Percentiles rank a stretch among this genome's conserved stretches.
Evolutionary conservation across 2,329 filamentous ascomycete species (phyloP).

Genomic region (Colletotrichum orchidophilum): DNA sequence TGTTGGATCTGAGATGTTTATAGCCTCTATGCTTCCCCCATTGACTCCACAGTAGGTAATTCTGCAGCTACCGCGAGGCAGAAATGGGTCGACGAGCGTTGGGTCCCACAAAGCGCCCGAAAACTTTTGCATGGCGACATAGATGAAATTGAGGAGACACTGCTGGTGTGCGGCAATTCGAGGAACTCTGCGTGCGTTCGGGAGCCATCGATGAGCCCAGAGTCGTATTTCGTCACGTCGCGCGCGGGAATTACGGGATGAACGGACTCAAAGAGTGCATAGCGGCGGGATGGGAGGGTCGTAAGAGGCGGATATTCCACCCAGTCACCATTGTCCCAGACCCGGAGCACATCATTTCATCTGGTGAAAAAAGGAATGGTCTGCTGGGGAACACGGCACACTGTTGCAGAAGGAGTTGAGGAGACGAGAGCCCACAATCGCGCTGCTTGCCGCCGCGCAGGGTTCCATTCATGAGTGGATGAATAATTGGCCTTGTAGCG

Average conservation of each 20-base stretch:
- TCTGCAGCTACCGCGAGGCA: constrained; percentile 10
- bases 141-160: constrained; percentile 15
- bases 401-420: constrained; percentile 17
- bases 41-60: background rate
- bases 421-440: background rate
- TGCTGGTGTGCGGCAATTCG: background rate
- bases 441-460: background rate
- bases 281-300: background rate
- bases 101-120: constrained; percentile 19
- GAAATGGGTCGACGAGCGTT: constrained; percentile 7
- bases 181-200: background rate
- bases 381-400: background rate
- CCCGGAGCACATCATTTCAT: constrained; percentile 14
- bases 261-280: constrained; percentile 13
- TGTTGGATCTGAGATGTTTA: background rate
- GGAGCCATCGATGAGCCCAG: background rate
- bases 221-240: constrained; percentile 6
- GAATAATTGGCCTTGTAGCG: background rate
- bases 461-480: background rate
- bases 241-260: constrained; percentile 32
- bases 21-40: background rate
- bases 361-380: constrained; percentile 5
- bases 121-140: constrained; percentile 23
- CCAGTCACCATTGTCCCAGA: background rate
- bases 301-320: constrained; percentile 3